Evolutionary conservation across 2,329 filamentous ascomycete species (phyloP).

Genomic region (Verticillium tricorpus): DNA sequence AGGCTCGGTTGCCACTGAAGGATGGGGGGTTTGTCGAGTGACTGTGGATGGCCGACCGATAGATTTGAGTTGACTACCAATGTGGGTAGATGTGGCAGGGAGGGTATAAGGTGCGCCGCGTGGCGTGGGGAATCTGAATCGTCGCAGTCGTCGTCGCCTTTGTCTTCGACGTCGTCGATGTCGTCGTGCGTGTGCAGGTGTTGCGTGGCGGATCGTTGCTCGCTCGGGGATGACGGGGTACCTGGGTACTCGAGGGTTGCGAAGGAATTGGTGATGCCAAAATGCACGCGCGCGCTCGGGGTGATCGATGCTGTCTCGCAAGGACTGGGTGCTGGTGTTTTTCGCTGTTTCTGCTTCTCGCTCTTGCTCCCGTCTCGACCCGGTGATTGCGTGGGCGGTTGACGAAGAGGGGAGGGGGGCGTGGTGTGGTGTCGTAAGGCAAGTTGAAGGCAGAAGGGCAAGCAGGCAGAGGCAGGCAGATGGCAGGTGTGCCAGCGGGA

Average conservation of each 20-base stretch:
- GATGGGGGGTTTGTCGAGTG: not conserved
- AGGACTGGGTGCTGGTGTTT: not conserved
- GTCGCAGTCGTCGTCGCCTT: not conserved
- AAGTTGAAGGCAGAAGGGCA: conserved; percentile 9
- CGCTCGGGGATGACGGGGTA: not conserved
- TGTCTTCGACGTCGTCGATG: not conserved
- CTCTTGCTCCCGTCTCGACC: not conserved
- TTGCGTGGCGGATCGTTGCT: not conserved
- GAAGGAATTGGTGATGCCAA: not conserved
- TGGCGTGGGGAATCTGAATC: not conserved
- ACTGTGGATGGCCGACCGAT: not conserved
- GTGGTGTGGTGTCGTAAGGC: not conserved
- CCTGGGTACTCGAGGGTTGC: not conserved
- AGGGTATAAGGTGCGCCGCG: not conserved
- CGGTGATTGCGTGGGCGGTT: not conserved
- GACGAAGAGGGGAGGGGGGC: not conserved
- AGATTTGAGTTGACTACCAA: not conserved
- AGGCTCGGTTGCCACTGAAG: conserved; percentile 1
- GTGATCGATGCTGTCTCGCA: not conserved
- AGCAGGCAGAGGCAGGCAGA: conserved; percentile 11
- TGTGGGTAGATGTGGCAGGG: not conserved
- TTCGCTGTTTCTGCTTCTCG: not conserved
- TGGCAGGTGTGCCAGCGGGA: conserved; percentile 13
- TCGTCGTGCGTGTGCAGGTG: not conserved
- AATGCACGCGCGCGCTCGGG: not conserved